Conservation (phyloP, 176 grass and related monocot species). For the Rhynchospora breviuscula region DNA sequence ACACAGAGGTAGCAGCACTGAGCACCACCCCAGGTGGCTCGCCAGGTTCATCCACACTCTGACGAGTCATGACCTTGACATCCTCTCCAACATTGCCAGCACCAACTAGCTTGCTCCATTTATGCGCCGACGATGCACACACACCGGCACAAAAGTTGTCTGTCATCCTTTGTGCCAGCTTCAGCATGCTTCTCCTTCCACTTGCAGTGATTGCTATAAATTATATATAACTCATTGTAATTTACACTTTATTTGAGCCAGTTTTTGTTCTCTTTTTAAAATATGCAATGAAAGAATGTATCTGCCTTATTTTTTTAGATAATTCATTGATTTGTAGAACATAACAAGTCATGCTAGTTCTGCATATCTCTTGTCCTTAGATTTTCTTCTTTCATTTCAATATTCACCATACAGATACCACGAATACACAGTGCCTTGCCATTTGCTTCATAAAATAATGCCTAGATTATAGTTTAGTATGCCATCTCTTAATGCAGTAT, state of each 20-base stretch:
- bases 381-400: too few relatives aligned
- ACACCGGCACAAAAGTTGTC: conserved; percentile 84
- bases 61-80: conserved; percentile 63
- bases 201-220: conserved; percentile 31
- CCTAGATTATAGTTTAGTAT: too few relatives aligned
- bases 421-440: too few relatives aligned
- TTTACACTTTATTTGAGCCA: not conserved
- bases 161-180: conserved; percentile 69
- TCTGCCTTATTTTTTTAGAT: too few relatives aligned
- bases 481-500: too few relatives aligned
- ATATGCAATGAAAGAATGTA: too few relatives aligned
- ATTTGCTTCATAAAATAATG: too few relatives aligned
- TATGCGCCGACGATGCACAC: conserved; percentile 61
- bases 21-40: conserved; percentile 79
- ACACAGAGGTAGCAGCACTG: conserved; percentile 82
- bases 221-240: not conserved
- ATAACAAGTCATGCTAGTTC: too few relatives aligned
- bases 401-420: too few relatives aligned
- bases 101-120: conserved; percentile 74
- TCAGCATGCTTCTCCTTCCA: conserved; percentile 86
- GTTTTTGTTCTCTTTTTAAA: not conserved
- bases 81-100: conserved; percentile 58
- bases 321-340: too few relatives aligned
- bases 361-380: too few relatives aligned
- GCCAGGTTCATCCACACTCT: conserved; percentile 76